Conservation (phyloP, 768 basidiomycete species). For the Leccinum rimulosum region DNA sequence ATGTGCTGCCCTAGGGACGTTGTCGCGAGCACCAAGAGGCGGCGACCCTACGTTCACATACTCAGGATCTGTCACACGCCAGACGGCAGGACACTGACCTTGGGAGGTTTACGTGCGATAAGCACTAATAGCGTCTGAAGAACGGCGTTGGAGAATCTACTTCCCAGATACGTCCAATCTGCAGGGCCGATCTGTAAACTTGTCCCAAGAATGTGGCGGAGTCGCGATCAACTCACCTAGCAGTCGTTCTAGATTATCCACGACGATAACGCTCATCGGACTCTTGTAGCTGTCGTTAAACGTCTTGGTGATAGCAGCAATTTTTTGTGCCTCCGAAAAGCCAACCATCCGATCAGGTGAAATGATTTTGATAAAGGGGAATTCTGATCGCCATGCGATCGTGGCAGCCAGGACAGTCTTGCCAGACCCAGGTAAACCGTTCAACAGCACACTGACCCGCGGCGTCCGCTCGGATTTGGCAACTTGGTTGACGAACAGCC, state of each 20-base stretch:
- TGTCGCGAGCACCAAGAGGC: conserved; percentile 88
- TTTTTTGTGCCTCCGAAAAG: conserved; percentile 89
- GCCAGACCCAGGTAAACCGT: conserved; percentile 87
- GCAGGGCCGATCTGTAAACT: conserved; percentile 5
- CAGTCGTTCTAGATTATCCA: conserved; percentile 91
- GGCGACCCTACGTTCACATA: conserved; percentile 64
- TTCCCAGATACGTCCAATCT: conserved; percentile 98
- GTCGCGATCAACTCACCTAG: conserved; percentile 55
- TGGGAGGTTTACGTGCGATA: conserved; percentile 86
- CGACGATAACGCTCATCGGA: conserved; percentile 92
- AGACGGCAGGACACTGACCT: conserved; percentile 46
- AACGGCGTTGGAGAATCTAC: conserved; percentile 93
- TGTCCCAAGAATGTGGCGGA: neutral
- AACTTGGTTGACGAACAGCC: conserved; percentile 92
- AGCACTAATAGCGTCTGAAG: conserved; percentile 89
- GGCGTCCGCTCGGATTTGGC: conserved; percentile 86
- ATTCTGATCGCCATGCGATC: conserved; percentile 90
- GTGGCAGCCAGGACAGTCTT: conserved; percentile 95
- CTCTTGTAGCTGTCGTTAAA: conserved; percentile 97
- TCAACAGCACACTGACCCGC: conserved; percentile 84
- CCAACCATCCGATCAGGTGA: conserved; percentile 98
- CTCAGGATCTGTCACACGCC: conserved; percentile 7
- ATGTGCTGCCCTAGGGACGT: conserved; percentile 86
- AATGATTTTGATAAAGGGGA: conserved; percentile 97
- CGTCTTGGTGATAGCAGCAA: conserved; percentile 85